Percentiles rank a stretch among this genome's conserved stretches.
Evolutionary conservation across 768 basidiomycete genomes (phyloP).

Genomic region (Suillus plorans): DNA sequence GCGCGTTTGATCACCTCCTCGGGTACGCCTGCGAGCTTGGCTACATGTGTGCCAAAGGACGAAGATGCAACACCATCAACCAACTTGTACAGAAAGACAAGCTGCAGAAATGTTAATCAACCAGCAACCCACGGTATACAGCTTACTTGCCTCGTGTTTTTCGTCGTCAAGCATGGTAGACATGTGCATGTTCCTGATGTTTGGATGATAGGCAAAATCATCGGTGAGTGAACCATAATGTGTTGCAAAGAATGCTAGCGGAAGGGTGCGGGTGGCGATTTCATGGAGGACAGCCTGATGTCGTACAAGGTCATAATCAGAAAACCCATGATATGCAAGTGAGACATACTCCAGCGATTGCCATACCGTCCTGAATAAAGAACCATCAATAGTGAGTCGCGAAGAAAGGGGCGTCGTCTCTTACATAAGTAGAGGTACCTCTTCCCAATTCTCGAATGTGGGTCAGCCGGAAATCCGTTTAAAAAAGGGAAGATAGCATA

Average conservation of each 20-base stretch:
- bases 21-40: conserved; percentile 92
- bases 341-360: conserved; percentile 79
- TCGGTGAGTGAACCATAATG: conserved; percentile 96
- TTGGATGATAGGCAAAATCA: conserved; percentile 89
- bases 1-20: conserved; percentile 83
- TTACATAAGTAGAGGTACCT: conserved; percentile 91
- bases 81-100: conserved; percentile 94
- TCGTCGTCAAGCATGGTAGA: conserved; percentile 90
- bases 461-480: conserved; percentile 9
- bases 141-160: conserved; percentile 68
- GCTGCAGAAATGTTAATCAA: conserved; percentile 40
- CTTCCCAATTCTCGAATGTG: conserved; percentile 74
- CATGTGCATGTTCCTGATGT: conserved; percentile 96
- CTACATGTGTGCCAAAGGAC: conserved; percentile 94
- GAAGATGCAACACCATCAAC: conserved; percentile 83
- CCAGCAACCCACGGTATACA: background rate
- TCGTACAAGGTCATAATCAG: conserved; percentile 10
- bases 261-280: conserved; percentile 88
- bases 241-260: conserved; percentile 95
- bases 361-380: conserved; percentile 85
- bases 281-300: conserved; percentile 86
- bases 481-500: conserved; percentile 34
- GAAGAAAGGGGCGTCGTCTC: conserved; percentile 16
- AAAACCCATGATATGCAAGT: background rate
- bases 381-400: conserved; percentile 1